phyloP scores from a whole-genome alignment of 257 asterid species.

The Nicotiana benthamiana region DNA sequence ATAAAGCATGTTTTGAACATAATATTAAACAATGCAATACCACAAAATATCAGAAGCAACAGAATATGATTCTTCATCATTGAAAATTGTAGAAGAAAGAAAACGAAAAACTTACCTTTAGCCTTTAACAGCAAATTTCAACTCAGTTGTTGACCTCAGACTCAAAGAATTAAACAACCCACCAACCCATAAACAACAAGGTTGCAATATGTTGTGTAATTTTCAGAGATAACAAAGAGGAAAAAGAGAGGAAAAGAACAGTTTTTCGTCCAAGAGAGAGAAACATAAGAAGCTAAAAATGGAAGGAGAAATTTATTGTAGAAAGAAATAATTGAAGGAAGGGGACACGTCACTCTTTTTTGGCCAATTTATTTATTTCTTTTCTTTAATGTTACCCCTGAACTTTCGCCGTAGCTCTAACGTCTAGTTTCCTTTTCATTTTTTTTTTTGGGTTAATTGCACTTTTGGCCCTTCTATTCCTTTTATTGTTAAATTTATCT shows the following conservation, averaged over 20 bases:
- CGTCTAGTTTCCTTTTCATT: conserved; percentile 26
- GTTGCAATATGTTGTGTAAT: not conserved
- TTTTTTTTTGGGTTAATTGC: not conserved
- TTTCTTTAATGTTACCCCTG: conserved; percentile 12
- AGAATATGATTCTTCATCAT: not conserved
- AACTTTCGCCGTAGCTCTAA: conserved; percentile 43
- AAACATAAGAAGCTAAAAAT: not conserved
- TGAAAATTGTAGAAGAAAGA: not conserved
- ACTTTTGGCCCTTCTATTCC: not conserved
- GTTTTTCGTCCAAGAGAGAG: conserved; percentile 9
- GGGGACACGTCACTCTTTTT: conserved; percentile 33
- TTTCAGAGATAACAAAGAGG: not conserved
- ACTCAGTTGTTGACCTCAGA: not conserved
- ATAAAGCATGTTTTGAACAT: not conserved
- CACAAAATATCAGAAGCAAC: not conserved
- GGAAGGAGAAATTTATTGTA: not conserved
- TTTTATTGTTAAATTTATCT: no score
- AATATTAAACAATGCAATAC: not conserved
- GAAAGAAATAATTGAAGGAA: conserved; percentile 14
- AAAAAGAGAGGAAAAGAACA: not conserved
- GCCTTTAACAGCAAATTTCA: not conserved
- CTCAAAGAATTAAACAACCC: not conserved
- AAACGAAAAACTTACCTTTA: conserved; percentile 11
- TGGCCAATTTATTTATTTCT: not conserved
- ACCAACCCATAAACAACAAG: conserved; percentile 3